Evolutionary conservation across 257 asterid genomes (phyloP).

Genomic region (Rubia yunnanensis): DNA sequence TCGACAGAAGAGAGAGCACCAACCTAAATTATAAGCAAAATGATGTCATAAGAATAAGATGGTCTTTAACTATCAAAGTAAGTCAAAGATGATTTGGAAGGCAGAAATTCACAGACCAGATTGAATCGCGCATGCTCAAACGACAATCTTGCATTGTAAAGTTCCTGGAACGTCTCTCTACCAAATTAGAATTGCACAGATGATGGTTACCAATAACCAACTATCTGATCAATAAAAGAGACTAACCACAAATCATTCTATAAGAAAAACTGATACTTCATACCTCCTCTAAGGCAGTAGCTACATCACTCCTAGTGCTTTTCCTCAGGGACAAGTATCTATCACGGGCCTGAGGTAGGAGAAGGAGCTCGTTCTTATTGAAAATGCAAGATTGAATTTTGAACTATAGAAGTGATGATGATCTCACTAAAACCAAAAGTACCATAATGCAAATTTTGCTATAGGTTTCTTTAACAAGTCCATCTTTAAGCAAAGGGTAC

Average conservation of each 20-base stretch:
- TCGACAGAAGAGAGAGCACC: conserved; percentile 81
- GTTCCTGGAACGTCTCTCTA: conserved; percentile 99
- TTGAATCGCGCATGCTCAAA: conserved; percentile 91
- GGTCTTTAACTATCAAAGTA: not conserved
- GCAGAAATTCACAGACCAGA: conserved; percentile 51
- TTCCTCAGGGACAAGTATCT: conserved; percentile 81
- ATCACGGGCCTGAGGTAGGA: conserved; percentile 69
- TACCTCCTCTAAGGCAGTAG: conserved; percentile 84
- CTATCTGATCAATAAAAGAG: conserved; percentile 37
- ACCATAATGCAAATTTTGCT: not conserved
- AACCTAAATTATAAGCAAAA: conserved; percentile 40
- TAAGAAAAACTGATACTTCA: conserved; percentile 18
- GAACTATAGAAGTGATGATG: not conserved
- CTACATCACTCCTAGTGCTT: conserved; percentile 80
- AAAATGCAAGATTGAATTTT: not conserved
- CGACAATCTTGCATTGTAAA: conserved; percentile 69
- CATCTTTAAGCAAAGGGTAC: not conserved
- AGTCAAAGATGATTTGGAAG: conserved; percentile 5
- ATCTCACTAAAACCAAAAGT: not conserved
- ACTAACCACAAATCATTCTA: conserved; percentile 14
- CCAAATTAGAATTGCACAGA: conserved; percentile 70
- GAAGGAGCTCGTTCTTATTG: not conserved
- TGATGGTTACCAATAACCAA: conserved; percentile 51
- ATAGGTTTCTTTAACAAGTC: not conserved
- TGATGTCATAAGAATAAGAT: not conserved